Conservation (phyloP, 768 basidiomycete genomes). For the Rhodosporidiobolus odoratus region DNA sequence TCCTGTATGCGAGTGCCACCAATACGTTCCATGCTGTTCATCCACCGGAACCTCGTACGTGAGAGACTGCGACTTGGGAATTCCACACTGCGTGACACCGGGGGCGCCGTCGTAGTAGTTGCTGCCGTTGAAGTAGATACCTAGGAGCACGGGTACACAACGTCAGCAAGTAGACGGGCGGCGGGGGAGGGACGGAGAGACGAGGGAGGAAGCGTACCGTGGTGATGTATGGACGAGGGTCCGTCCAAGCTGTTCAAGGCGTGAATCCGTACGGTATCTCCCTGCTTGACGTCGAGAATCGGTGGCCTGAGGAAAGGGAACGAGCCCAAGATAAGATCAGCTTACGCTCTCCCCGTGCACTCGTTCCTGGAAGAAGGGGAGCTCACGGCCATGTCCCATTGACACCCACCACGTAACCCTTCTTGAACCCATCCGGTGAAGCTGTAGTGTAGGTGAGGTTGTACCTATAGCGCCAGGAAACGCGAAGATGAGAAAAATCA, state of each 20-base stretch:
- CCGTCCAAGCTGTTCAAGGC: conserved; percentile 46
- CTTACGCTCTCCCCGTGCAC: too few relatives aligned
- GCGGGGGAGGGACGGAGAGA: too few relatives aligned
- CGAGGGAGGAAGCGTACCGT: conserved; percentile 44
- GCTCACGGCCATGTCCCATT: conserved; percentile 91
- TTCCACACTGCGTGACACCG: conserved; percentile 70
- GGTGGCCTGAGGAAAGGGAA: conserved; percentile 59
- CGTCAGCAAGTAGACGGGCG: conserved; percentile 52
- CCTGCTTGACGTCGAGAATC: conserved; percentile 63
- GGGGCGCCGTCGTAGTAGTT: conserved; percentile 85
- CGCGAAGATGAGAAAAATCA: not conserved
- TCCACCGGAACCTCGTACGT: conserved; percentile 28
- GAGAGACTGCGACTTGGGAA: conserved; percentile 53
- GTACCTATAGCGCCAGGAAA: conserved; percentile 54
- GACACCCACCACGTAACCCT: conserved; percentile 70
- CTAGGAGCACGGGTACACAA: not conserved
- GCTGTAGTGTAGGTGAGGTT: conserved; percentile 78
- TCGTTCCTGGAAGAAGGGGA: not conserved
- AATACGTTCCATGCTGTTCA: conserved; percentile 32
- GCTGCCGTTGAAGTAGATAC: conserved; percentile 62
- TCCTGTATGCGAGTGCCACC: conserved; percentile 36
- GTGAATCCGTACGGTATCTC: conserved; percentile 72
- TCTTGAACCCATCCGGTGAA: conserved; percentile 73
- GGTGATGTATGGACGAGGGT: conserved; percentile 58
- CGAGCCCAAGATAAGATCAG: not conserved